Base-by-base conservation (phyloP, 495 filamentous ascomycete species). In the Massariosphaeria phaeospora region DNA sequence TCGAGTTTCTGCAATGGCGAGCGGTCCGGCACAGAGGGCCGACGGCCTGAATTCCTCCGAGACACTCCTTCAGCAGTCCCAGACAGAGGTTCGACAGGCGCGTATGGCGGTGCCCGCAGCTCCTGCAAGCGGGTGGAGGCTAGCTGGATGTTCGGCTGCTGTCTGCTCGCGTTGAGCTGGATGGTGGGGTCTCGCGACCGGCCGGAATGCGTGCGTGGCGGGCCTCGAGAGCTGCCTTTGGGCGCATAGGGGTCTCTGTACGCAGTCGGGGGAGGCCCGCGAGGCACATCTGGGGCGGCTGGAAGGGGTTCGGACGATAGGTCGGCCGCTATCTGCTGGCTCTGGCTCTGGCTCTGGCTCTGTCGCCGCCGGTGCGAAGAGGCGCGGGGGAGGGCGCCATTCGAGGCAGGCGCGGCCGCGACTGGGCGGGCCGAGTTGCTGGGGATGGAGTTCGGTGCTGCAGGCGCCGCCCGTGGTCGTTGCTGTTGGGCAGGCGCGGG, bases 1-100 rank as follows among this genome's bases (percentile, higher is more conserved):
- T 96, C 93, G 47, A 98, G 80, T 68, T 83, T 90, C 67, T 97
- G 93, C 20, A 98, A 73, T 27, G 93, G 93, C 42, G 91, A 96
- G 44, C 87, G 81, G 64, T 90, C 84, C 20, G 81, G 77, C 47
- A 89, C 85, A 72, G 82, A 87, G 35, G 75, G 73, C 34, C 63
- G 50, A 1, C 55, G 45, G 6, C 17, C 38, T 17, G 17, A 42
- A 13, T 33, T 35, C 10, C 41, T 45, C 6, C 40, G 21, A 21
- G n/a, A n/a, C n/a, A n/a, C n/a, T 9, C 31, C 43, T 25, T 42
- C 55, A 17, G 52, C 9, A 12, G 53, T 38, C 2, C 44, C 47
- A 5, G 59, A 52, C 12, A 63, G 12, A 1, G 48, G 38, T 23
- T 51, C 52, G 21, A 17, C 23, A 15, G 57, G 44, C 6, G 52